Percentiles rank a stretch among this genome's conserved stretches.
phyloP scores from a whole-genome alignment of 495 filamentous ascomycete genomes.

The Bathelium albidoporum region DNA sequence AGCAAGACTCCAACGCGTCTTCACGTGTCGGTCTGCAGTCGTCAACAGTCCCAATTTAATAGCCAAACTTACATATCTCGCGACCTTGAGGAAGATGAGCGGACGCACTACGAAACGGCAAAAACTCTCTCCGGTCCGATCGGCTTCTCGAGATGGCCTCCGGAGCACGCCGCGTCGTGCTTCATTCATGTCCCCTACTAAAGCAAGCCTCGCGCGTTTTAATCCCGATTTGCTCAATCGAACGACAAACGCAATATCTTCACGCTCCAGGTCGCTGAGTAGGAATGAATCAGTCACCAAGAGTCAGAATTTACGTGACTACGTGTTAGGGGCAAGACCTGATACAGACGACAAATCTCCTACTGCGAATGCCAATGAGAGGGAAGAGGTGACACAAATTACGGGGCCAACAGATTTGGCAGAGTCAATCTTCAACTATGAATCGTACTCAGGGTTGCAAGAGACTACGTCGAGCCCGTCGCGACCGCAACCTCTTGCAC shows the following conservation, averaged over 20 bases:
- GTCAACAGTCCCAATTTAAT: neutral
- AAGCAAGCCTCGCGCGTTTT: conserved; percentile 24
- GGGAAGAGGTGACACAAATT: neutral
- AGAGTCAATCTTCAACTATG: neutral
- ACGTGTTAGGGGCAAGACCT: conserved; percentile 7
- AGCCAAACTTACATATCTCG: neutral
- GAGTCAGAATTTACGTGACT: conserved; percentile 14
- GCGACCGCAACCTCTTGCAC: neutral
- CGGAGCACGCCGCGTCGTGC: conserved; percentile 18
- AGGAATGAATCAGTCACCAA: conserved; percentile 6
- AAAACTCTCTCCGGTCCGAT: conserved; percentile 8
- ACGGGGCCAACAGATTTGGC: neutral
- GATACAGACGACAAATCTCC: conserved; percentile 2
- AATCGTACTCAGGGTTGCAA: neutral
- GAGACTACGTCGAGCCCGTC: neutral
- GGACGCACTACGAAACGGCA: conserved; percentile 15
- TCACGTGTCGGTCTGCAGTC: neutral
- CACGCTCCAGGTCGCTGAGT: conserved; percentile 6
- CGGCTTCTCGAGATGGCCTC: neutral
- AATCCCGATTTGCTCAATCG: conserved; percentile 20
- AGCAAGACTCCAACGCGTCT: neutral
- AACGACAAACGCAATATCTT: conserved; percentile 3
- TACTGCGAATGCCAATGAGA: conserved; percentile 1
- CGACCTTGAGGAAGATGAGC: conserved; percentile 11
- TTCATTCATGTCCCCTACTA: conserved; percentile 24